phyloP scores from a whole-genome alignment of 225 moss, liverwort and hornwort species.

The Bryoerythrophyllum caledonicum region DNA sequence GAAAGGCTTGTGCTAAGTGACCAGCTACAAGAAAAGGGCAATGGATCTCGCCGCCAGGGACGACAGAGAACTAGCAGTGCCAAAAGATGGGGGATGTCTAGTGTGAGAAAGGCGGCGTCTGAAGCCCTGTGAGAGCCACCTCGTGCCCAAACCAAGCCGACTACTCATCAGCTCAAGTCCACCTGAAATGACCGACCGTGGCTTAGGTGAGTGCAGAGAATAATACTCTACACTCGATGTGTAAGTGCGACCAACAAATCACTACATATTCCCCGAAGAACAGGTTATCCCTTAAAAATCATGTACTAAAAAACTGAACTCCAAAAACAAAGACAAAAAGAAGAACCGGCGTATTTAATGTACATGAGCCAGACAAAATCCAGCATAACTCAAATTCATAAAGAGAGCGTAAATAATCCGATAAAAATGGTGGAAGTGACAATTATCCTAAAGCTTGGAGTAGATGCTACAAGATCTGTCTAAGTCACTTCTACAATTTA shows the following conservation, averaged over 20 bases:
- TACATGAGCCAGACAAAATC: background rate
- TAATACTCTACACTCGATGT: background rate
- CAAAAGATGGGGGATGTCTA: slow-evolving; percentile 20
- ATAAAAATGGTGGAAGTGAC: slow-evolving; percentile 3
- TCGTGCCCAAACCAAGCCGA: slow-evolving; percentile 19
- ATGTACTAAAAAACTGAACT: background rate
- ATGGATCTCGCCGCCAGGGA: slow-evolving; percentile 5
- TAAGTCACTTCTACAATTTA: slow-evolving; percentile 6
- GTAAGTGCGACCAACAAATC: background rate
- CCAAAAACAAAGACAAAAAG: background rate
- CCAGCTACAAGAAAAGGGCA: slow-evolving; percentile 13
- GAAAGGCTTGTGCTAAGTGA: background rate
- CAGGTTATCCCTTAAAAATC: background rate
- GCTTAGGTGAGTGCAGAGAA: slow-evolving; percentile 25
- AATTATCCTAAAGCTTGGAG: slow-evolving; percentile 13
- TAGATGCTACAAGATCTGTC: background rate
- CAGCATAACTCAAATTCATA: background rate
- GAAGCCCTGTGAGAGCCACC: slow-evolving; percentile 7
- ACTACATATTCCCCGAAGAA: background rate
- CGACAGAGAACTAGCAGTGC: slow-evolving; percentile 12
- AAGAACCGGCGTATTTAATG: background rate
- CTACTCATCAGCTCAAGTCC: slow-evolving; percentile 14
- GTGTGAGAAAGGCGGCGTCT: slow-evolving; percentile 12
- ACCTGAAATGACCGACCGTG: slow-evolving; percentile 30
- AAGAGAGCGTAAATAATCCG: slow-evolving; percentile 1